Base-by-base conservation (phyloP, 2,329 filamentous ascomycete genomes). In the Neonectria hederae region DNA sequence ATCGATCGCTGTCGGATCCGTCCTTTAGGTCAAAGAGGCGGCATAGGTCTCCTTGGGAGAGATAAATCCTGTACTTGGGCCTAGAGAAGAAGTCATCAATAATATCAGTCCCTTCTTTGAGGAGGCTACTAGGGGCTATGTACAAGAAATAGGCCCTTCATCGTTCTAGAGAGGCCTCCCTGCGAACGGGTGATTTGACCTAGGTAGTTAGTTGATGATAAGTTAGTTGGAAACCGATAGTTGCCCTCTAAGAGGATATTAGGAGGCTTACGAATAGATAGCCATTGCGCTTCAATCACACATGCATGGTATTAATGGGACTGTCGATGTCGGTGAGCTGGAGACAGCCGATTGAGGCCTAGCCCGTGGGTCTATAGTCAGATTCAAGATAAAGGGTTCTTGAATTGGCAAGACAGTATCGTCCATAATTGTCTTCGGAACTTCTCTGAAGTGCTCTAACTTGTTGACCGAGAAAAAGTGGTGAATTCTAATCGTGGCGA, bases 61-160 rank as follows among this genome's bases (percentile, higher is more conserved):
- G 14, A 45, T 55, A 61, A 17, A 55, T 61, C 11, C 19, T 26
- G 59, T 51, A 22, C 55, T 52, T 4, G 52, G 43, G 4, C 59
- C n/a, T 40, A 7, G 52, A 61, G 35, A 55, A 61, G 11, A 61
- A 55, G 13, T 52, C 59, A 14, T 61, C 59, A 7, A 61, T 52
- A 2, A 35, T 32, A 14, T 49, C 59, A 8, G 59, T 49, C 5
- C 54, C 59, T 1, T 62, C 43, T 13, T 59, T 55, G 51, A 65
- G 63, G 21, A 65, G 54, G 1, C 63, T 59, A 17, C 63, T 65
- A 1, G 63, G 63, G 8, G 60, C 28, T 59, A 65, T 65, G 51
- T 59, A 49, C 35, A 54, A 55, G 19, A 65, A 65, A 51, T 65
- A 65, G 24, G 58, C 55, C 9, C 49, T 35, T 21, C 63, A 54